Evolutionary conservation across 768 basidiomycete genomes (phyloP).

Genomic region (Mycena alexandri): DNA sequence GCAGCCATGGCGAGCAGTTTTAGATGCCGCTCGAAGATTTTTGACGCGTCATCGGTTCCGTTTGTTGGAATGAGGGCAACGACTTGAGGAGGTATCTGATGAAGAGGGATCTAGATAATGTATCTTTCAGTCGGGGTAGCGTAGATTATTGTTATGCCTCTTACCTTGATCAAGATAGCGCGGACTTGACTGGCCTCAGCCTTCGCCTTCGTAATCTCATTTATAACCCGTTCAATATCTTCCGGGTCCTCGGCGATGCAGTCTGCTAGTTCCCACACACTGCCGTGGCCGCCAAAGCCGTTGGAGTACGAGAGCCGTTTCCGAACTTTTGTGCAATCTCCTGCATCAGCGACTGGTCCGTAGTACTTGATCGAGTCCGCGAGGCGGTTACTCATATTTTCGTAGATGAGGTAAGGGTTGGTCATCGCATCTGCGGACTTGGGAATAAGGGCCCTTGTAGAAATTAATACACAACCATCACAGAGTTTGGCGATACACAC

Average conservation of each 20-base stretch:
- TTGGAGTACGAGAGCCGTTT: constrained; percentile 42
- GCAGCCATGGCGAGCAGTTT: constrained; percentile 39
- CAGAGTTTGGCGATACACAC: too few relatives aligned
- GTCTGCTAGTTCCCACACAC: constrained; percentile 30
- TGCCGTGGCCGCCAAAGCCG: constrained; percentile 43
- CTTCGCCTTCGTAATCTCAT: constrained; percentile 32
- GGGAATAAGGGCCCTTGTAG: constrained; percentile 34
- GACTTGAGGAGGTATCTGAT: constrained; percentile 38
- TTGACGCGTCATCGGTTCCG: constrained; percentile 39
- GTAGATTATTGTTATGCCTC: too few relatives aligned
- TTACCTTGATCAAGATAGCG: constrained; percentile 44
- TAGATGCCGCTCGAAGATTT: constrained; percentile 41
- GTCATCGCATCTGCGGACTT: constrained; percentile 39
- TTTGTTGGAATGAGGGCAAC: constrained; percentile 43
- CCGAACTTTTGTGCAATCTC: constrained; percentile 46
- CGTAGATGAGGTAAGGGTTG: constrained; percentile 43
- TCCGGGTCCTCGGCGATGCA: constrained; percentile 39
- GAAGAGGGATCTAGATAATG: too few relatives aligned
- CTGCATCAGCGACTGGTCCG: constrained; percentile 41
- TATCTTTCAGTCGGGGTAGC: too few relatives aligned
- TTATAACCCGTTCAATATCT: constrained; percentile 43
- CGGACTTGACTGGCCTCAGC: constrained; percentile 42
- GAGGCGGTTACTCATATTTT: constrained; percentile 43
- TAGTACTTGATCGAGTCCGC: constrained; percentile 34
- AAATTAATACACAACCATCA: too few relatives aligned